phyloP scores from a whole-genome alignment of 768 basidiomycete genomes.

The Trametes cingulata region DNA sequence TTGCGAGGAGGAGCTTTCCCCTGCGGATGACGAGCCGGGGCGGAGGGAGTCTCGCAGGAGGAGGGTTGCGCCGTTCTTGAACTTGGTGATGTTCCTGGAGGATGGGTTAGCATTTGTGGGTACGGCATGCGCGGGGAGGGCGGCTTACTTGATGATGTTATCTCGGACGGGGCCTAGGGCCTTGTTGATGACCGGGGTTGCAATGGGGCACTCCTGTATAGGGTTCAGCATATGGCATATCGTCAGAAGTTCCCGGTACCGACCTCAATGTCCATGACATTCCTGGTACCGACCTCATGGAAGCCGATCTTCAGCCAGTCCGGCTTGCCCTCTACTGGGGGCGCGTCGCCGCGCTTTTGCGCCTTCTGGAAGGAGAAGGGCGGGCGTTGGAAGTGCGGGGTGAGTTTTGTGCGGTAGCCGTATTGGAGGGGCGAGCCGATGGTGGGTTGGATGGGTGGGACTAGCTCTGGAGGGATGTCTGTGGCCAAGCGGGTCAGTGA shows the following conservation, averaged over 20 bases:
- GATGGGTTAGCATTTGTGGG: slow-evolving; percentile 4
- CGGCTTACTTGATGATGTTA: slow-evolving; percentile 64
- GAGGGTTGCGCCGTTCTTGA: slow-evolving; percentile 87
- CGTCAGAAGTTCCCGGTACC: background rate
- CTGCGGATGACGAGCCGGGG: background rate
- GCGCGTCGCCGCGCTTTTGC: slow-evolving; percentile 16
- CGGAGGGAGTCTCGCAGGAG: slow-evolving; percentile 82
- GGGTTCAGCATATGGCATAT: background rate
- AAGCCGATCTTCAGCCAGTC: slow-evolving; percentile 88
- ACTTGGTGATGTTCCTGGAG: slow-evolving; percentile 71
- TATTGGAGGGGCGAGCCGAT: slow-evolving; percentile 89
- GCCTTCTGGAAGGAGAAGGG: slow-evolving; percentile 42
- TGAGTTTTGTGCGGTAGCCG: slow-evolving; percentile 94
- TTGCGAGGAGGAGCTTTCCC: background rate
- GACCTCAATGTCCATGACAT: slow-evolving; percentile 91
- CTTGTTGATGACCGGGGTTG: slow-evolving; percentile 76
- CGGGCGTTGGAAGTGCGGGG: slow-evolving; percentile 91
- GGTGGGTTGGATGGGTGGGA: slow-evolving; percentile 73
- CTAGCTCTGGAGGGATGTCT: slow-evolving; percentile 55
- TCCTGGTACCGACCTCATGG: slow-evolving; percentile 71
- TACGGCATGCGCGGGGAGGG: background rate
- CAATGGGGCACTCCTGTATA: slow-evolving; percentile 92
- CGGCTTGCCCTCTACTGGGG: slow-evolving; percentile 34
- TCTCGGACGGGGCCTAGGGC: slow-evolving; percentile 61
- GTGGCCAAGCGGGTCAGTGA: background rate